Percentiles rank a stretch among this genome's conserved stretches.
These are phyloP conservation scores for Pseudogymnoascus sp. DNA, from an alignment of 2,329 filamentous ascomycete genomes.

Conservation along the genomic window DNA sequence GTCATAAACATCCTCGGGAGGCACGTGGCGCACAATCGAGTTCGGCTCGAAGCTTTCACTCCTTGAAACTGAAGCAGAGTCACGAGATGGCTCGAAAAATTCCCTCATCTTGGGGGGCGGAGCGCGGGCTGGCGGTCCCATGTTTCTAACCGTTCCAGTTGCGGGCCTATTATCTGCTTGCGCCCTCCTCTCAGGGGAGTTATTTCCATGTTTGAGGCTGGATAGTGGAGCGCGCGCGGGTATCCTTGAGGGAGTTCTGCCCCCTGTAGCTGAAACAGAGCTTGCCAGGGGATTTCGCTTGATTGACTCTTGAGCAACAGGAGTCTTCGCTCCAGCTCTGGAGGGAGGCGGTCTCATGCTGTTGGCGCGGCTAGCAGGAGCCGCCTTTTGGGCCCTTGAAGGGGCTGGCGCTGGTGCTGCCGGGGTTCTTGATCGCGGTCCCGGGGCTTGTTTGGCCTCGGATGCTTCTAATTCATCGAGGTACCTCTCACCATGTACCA, in stretches of 20 bases:
- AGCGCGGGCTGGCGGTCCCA: constrained; percentile 49
- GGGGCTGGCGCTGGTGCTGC: constrained; percentile 48
- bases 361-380: constrained; percentile 22
- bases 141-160: constrained; percentile 31
- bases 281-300: constrained; percentile 21
- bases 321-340: constrained; percentile 40
- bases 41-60: constrained; percentile 40
- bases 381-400: constrained; percentile 20
- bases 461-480: constrained; percentile 70
- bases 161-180: constrained; percentile 18
- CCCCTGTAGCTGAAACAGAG: constrained; percentile 21
- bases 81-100: constrained; percentile 48
- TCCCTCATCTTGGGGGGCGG: constrained; percentile 93
- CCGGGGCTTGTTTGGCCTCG: constrained; percentile 48
- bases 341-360: constrained; percentile 22
- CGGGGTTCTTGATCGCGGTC: constrained; percentile 68
- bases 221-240: constrained; percentile 62
- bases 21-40: constrained; percentile 49
- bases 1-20: constrained; percentile 81
- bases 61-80: constrained; percentile 42
- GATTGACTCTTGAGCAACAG: constrained; percentile 34
- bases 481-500: constrained; percentile 87
- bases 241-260: constrained; percentile 57
- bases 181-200: constrained; percentile 66
- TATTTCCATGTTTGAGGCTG: constrained; percentile 61